phyloP scores from a whole-genome alignment of 352 stramenopile genomes.

The Blastocystis sp. region DNA sequence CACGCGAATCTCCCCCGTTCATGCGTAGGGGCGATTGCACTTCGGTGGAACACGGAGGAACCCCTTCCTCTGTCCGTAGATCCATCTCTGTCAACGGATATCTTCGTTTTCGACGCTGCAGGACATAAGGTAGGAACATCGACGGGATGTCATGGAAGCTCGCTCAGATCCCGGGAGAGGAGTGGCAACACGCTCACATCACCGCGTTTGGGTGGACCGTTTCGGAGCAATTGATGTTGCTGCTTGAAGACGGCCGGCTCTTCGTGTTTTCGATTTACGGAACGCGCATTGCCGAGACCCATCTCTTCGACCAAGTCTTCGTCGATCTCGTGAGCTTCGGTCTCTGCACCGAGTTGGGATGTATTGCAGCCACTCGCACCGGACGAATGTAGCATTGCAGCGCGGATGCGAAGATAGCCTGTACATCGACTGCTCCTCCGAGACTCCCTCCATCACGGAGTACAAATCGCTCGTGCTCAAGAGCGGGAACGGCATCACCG shows the following conservation, averaged over 20 bases:
- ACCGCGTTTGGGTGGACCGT: constrained; percentile 26
- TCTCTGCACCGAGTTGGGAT: not conserved
- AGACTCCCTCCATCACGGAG: constrained; percentile 5
- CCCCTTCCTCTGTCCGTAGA: not conserved
- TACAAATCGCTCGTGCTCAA: not conserved
- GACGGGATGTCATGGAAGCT: not conserved
- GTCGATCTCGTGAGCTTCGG: constrained; percentile 14
- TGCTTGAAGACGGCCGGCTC: constrained; percentile 38
- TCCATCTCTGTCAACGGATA: constrained; percentile 17
- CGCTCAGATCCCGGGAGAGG: not conserved
- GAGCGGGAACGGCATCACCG: constrained; percentile 3
- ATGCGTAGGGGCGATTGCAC: constrained; percentile 24
- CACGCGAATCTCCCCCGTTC: not conserved
- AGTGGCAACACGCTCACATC: constrained; percentile 29
- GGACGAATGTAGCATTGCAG: not conserved
- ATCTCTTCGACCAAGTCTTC: constrained; percentile 44
- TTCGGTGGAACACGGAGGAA: constrained; percentile 44
- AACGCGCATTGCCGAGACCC: not conserved
- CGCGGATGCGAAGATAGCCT: not conserved
- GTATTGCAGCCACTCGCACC: not conserved
- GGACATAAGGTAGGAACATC: not conserved
- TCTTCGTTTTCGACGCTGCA: constrained; percentile 43
- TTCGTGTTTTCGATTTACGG: constrained; percentile 5
- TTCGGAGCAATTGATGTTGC: constrained; percentile 30
- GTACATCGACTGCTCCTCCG: not conserved